Conservation (phyloP, 805 yeast genomes). For the Priceomyces castillae region DNA sequence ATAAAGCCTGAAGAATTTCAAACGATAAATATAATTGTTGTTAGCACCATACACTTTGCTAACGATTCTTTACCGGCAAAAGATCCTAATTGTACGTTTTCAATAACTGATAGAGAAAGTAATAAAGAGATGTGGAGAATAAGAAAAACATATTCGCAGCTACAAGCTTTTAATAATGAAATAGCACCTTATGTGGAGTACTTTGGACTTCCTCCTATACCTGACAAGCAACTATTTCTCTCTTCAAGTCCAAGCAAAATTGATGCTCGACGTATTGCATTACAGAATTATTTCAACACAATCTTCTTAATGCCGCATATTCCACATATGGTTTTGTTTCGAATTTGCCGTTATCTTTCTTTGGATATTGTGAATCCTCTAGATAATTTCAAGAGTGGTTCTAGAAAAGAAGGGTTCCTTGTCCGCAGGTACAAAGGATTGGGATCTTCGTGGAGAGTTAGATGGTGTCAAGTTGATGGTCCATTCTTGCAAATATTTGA, state of each 20-base stretch:
- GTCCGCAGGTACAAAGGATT: conserved; percentile 63
- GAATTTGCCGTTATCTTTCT: conserved; percentile 64
- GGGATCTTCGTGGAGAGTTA: conserved; percentile 62
- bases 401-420: conserved; percentile 61
- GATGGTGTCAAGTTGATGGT: conserved; percentile 67
- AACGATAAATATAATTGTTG: conserved; percentile 46
- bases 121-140: conserved; percentile 74
- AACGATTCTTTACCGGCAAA: conserved; percentile 36
- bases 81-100: conserved; percentile 60
- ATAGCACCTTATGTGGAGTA: conserved; percentile 51
- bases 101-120: conserved; percentile 59
- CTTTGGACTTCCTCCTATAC: conserved; percentile 60
- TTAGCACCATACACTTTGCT: conserved; percentile 43
- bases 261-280: conserved; percentile 52
- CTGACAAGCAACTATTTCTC: conserved; percentile 58
- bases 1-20: conserved; percentile 58
- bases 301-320: conserved; percentile 57
- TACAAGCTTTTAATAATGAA: conserved; percentile 59
- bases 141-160: conserved; percentile 57
- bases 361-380: conserved; percentile 62
- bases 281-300: conserved; percentile 59
- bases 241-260: conserved; percentile 63
- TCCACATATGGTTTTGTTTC: conserved; percentile 49
- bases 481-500: conserved; percentile 58
- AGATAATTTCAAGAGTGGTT: conserved; percentile 51